phyloP scores from a whole-genome alignment of 768 basidiomycete species.

The Pleurotus tuber-regium region DNA sequence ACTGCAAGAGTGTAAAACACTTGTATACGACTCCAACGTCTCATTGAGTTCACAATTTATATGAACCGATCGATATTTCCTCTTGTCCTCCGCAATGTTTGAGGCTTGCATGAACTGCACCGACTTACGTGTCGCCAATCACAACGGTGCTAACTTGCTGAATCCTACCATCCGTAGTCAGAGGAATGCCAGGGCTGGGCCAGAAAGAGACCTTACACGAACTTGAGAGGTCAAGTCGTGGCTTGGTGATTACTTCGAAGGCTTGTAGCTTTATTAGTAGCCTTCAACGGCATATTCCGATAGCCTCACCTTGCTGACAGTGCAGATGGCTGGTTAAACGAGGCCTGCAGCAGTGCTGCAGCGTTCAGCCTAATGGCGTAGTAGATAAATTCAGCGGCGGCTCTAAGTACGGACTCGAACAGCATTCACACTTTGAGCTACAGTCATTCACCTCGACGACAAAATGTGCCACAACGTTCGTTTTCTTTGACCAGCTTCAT shows the following conservation, averaged over 20 bases:
- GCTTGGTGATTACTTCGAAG: constrained; percentile 7
- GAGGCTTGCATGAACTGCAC: neutral
- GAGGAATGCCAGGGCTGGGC: neutral
- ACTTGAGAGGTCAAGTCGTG: constrained; percentile 5
- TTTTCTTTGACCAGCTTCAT: constrained; percentile 16
- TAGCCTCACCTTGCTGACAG: constrained; percentile 35
- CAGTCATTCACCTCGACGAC: constrained; percentile 12
- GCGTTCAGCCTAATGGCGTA: constrained; percentile 14
- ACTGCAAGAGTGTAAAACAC: too few relatives aligned
- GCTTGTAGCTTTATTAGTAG: constrained; percentile 13
- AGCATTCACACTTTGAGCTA: neutral
- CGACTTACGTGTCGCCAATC: neutral
- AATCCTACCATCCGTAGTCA: too few relatives aligned
- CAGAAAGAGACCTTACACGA: neutral
- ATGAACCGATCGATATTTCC: neutral
- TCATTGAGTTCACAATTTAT: too few relatives aligned
- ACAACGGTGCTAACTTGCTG: neutral
- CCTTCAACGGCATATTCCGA: constrained; percentile 33
- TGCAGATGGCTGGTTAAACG: constrained; percentile 33
- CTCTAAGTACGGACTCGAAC: neutral
- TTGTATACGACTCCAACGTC: neutral
- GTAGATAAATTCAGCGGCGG: constrained; percentile 10
- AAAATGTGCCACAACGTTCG: constrained; percentile 77
- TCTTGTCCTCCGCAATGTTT: neutral
- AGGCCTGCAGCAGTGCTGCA: constrained; percentile 43